These are phyloP conservation scores for Arctium minus DNA, from an alignment of 129 eudicot species.

Conservation along the genomic window DNA sequence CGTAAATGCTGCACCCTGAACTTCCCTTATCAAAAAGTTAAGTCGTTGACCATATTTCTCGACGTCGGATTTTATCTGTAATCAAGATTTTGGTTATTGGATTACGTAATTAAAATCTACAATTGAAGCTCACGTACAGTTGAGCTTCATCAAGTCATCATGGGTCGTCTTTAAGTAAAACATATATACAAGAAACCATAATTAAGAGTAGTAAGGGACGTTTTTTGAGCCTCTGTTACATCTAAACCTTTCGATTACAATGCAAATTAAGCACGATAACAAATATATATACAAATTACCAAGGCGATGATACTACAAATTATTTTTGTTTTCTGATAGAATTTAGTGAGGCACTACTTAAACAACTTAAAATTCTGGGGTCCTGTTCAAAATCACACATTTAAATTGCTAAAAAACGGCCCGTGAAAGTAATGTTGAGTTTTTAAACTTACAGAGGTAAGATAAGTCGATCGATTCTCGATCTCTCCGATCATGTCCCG, in stretches of 20 bases:
- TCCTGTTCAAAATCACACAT: no score
- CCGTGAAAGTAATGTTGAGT: background rate
- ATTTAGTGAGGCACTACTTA: no score
- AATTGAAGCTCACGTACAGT: background rate
- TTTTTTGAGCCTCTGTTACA: no score
- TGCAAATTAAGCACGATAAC: no score
- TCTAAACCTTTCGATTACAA: no score
- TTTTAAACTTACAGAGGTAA: conserved; percentile 59
- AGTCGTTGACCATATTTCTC: conserved; percentile 69
- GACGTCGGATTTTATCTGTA: conserved; percentile 83
- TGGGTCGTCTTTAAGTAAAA: background rate
- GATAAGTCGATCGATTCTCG: conserved; percentile 87
- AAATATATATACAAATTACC: no score
- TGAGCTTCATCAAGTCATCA: background rate
- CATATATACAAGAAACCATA: background rate
- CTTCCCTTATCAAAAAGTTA: conserved; percentile 44
- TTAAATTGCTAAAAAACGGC: no score
- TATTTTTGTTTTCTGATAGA: no score
- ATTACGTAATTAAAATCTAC: background rate
- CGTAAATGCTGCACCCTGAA: conserved; percentile 60
- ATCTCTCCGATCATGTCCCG: conserved; percentile 92
- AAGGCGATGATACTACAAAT: no score
- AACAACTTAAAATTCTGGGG: no score
- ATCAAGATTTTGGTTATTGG: background rate
- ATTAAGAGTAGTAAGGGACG: no score